phyloP scores from a whole-genome alignment of 495 filamentous ascomycete genomes.

The Neurospora sp. region DNA sequence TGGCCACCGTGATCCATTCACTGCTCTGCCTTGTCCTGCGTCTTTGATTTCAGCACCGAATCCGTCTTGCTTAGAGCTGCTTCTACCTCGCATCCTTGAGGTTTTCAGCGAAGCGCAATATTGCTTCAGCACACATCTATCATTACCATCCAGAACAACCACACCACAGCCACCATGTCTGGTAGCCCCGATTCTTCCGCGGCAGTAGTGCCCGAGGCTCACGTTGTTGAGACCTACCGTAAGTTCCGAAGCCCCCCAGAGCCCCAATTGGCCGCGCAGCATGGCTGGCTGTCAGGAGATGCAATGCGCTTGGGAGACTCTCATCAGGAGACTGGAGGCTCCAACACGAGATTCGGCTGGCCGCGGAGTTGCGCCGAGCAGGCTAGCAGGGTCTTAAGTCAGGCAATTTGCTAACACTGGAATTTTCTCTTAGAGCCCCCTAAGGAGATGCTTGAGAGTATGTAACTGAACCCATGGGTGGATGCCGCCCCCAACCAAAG shows the following conservation, averaged over 20 bases:
- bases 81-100: neutral
- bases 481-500: neutral
- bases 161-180: neutral
- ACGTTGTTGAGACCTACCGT: conserved; percentile 78
- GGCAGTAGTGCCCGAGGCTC: conserved; percentile 73
- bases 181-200: conserved; percentile 9
- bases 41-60: neutral
- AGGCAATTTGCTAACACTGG: conserved; percentile 4
- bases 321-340: neutral
- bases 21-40: neutral
- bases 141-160: neutral
- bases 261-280: conserved; percentile 3
- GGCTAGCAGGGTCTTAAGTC: neutral
- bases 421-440: conserved; percentile 34
- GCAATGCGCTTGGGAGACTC: neutral
- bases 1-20: neutral
- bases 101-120: neutral
- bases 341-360: neutral
- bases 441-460: conserved; percentile 53
- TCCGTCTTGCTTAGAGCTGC: neutral
- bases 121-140: neutral
- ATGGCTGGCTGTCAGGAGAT: neutral
- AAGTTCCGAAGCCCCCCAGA: conserved; percentile 10
- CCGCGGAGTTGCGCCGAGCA: neutral
- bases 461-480: conserved; percentile 12